Evolutionary conservation across 768 basidiomycete species (phyloP).

Genomic region (Mycena kentingensis): DNA sequence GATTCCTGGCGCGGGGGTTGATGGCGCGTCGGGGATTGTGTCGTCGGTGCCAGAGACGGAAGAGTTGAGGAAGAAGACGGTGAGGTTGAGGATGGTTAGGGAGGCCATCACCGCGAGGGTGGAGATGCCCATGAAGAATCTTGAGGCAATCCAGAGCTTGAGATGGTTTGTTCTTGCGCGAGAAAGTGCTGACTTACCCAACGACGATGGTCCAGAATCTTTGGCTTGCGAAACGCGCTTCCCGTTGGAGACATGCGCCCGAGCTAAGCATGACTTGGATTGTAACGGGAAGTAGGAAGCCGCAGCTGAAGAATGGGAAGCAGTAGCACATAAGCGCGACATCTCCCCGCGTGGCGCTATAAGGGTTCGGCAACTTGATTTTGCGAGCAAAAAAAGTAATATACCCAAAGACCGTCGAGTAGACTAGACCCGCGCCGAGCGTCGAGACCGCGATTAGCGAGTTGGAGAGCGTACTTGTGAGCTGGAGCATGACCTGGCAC

Average conservation of each 20-base stretch:
- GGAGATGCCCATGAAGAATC: conserved; percentile 19
- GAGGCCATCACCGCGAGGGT: conserved; percentile 21
- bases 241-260: conserved; percentile 24
- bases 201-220: conserved; percentile 26
- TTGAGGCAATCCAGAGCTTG: background rate
- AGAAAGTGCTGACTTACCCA: conserved; percentile 9
- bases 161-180: background rate
- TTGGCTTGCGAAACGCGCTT: conserved; percentile 27
- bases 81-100: conserved; percentile 25
- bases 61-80: conserved; percentile 23
- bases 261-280: conserved; percentile 21
- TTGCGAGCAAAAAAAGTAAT: background rate
- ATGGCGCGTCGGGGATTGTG: conserved; percentile 3
- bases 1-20: conserved; percentile 6
- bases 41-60: background rate
- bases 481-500: conserved; percentile 19
- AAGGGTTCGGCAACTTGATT: background rate
- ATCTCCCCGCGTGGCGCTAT: conserved; percentile 25
- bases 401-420: conserved; percentile 30
- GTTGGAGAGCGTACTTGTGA: conserved; percentile 12
- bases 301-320: conserved; percentile 30
- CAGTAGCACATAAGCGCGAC: conserved; percentile 29
- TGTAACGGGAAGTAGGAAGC: conserved; percentile 29
- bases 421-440: conserved; percentile 28
- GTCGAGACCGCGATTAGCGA: conserved; percentile 23